phyloP scores from a whole-genome alignment of 345 rosid genomes.

The Eutrema heterophyllum region DNA sequence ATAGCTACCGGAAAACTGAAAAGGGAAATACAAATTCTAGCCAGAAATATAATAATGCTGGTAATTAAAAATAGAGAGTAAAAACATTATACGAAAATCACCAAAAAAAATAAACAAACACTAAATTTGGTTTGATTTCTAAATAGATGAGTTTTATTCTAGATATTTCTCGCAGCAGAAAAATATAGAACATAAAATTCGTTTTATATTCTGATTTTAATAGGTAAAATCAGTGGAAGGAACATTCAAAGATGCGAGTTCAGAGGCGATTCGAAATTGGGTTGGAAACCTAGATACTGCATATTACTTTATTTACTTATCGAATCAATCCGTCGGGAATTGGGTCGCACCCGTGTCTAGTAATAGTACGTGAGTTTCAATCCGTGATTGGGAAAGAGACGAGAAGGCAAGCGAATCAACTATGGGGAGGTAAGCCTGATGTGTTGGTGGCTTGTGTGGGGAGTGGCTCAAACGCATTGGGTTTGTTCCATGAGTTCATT shows the following conservation, averaged over 20 bases:
- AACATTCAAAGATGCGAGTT: conserved; percentile 63
- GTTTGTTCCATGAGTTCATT: conserved; percentile 71
- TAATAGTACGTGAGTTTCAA: conserved; percentile 79
- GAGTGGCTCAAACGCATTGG: conserved; percentile 82
- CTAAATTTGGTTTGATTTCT: neutral
- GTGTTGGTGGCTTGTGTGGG: conserved; percentile 78
- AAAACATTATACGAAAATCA: neutral
- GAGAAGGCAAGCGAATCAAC: conserved; percentile 67
- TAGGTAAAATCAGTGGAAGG: conserved; percentile 61
- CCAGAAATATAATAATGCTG: neutral
- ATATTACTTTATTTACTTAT: too few species aligned
- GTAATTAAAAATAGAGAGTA: neutral
- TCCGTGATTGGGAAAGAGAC: conserved; percentile 83
- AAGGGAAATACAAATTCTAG: neutral
- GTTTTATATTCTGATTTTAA: neutral
- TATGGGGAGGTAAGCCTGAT: conserved; percentile 89
- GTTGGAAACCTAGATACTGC: conserved; percentile 39
- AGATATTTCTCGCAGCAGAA: neutral
- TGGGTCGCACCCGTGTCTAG: conserved; percentile 85
- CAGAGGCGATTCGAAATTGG: conserved; percentile 76
- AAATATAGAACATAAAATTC: neutral
- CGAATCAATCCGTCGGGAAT: too few species aligned
- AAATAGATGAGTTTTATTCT: neutral
- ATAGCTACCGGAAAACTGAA: neutral
- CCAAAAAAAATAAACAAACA: neutral